Conservation (phyloP, 192 early-diverging fungal genomes). For the Coemansia sp. region DNA sequence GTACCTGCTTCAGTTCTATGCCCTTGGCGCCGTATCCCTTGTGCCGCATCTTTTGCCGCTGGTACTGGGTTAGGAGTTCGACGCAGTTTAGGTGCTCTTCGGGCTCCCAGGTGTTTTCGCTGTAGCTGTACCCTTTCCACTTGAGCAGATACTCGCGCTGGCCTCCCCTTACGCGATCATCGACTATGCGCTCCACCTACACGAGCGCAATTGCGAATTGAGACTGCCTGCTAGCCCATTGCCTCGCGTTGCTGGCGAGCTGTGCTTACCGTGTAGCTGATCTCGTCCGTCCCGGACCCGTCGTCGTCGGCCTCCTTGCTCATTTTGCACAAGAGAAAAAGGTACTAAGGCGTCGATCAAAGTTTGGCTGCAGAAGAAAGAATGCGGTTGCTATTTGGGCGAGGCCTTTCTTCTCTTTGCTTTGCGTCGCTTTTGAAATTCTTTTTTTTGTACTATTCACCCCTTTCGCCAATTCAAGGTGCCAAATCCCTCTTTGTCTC, state of each 20-base stretch:
- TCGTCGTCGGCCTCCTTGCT: not conserved
- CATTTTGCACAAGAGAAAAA: not conserved
- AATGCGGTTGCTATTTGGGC: not conserved
- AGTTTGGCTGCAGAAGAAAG: not conserved
- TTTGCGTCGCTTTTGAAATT: not conserved
- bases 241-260: not conserved
- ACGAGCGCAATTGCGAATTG: not conserved
- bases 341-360: not conserved
- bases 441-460: slow-evolving; percentile 9
- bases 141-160: slow-evolving; percentile 24
- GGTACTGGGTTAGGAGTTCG: slow-evolving; percentile 14
- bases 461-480: not conserved
- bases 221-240: not conserved
- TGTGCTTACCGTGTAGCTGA: not conserved
- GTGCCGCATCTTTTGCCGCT: not conserved
- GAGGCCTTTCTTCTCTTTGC: not conserved
- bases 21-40: not conserved
- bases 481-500: not conserved
- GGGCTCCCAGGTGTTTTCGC: slow-evolving; percentile 50
- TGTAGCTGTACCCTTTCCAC: slow-evolving; percentile 33
- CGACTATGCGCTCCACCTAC: slow-evolving; percentile 35
- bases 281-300: not conserved
- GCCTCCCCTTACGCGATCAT: slow-evolving; percentile 18
- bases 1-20: slow-evolving; percentile 12
- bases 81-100: slow-evolving; percentile 30